Evolutionary conservation across 352 stramenopile genomes (phyloP).

Genomic region (Globisporangium nodosum): DNA sequence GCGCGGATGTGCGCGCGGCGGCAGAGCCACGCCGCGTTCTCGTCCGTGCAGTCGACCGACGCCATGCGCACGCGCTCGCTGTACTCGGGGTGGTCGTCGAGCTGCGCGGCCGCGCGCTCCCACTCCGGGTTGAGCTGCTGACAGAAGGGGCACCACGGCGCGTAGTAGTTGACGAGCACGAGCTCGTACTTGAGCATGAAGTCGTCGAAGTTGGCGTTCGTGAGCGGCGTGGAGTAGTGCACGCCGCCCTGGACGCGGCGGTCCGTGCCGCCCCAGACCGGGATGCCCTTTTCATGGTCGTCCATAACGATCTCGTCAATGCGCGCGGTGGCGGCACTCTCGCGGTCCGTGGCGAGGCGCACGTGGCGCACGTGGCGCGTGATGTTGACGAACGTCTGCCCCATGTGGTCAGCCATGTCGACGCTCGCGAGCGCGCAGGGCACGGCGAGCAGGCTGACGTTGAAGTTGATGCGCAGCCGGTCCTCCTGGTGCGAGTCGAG

Average conservation of each 20-base stretch:
- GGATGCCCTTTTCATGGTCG: constrained; percentile 51
- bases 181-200: constrained; percentile 84
- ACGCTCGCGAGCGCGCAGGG: constrained; percentile 68
- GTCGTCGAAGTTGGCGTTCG: constrained; percentile 57
- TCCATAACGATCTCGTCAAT: constrained; percentile 74
- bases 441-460: constrained; percentile 71
- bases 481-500: constrained; percentile 80
- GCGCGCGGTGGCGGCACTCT: constrained; percentile 23
- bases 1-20: constrained; percentile 65
- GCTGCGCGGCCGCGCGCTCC: constrained; percentile 62
- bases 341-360: constrained; percentile 35
- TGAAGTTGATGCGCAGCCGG: constrained; percentile 81
- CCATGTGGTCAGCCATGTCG: constrained; percentile 80
- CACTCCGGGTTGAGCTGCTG: constrained; percentile 73
- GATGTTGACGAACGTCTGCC: constrained; percentile 65
- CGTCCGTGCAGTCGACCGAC: constrained; percentile 74
- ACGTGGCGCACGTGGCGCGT: constrained; percentile 81
- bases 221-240: constrained; percentile 73
- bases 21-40: constrained; percentile 54
- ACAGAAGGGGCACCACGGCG: constrained; percentile 75
- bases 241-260: constrained; percentile 40
- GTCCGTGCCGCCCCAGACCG: constrained; percentile 57
- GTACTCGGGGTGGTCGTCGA: constrained; percentile 75
- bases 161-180: constrained; percentile 83
- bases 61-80: constrained; percentile 73